phyloP scores from a whole-genome alignment of 352 stramenopile species.

The Plasmopara halstedii region DNA sequence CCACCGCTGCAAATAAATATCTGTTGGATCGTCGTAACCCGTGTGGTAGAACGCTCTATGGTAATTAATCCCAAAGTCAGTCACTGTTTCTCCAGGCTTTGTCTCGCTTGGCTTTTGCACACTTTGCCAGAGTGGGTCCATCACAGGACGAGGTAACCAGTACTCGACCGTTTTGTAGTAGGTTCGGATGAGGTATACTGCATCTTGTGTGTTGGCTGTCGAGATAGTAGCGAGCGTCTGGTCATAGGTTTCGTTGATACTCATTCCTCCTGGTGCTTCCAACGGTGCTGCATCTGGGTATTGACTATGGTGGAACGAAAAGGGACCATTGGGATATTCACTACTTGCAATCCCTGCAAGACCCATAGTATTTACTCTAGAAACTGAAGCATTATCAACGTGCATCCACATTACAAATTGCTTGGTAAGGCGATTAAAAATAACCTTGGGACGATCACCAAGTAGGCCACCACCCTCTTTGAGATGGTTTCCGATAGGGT shows the following conservation, averaged over 20 bases:
- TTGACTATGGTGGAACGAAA: conserved; percentile 83
- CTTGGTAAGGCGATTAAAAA: conserved; percentile 81
- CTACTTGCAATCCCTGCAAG: conserved; percentile 87
- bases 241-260: conserved; percentile 92
- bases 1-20: conserved; percentile 96
- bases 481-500: conserved; percentile 58
- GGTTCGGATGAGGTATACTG: conserved; percentile 87
- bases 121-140: conserved; percentile 96
- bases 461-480: conserved; percentile 28
- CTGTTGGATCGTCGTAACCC: conserved; percentile 94
- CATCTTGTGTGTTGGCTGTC: conserved; percentile 2
- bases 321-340: conserved; percentile 88
- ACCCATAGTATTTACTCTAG: conserved; percentile 61
- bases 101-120: conserved; percentile 65
- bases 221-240: conserved; percentile 76
- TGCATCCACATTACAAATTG: conserved; percentile 97
- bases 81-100: conserved; percentile 24
- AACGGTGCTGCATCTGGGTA: conserved; percentile 87
- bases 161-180: conserved; percentile 96
- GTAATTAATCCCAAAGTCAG: conserved; percentile 93
- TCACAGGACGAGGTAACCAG: conserved; percentile 90
- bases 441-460: conserved; percentile 86
- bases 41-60: conserved; percentile 91
- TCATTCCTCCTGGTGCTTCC: conserved; percentile 60
- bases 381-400: conserved; percentile 75